Base-by-base conservation (phyloP, 2,329 filamentous ascomycete genomes). In the Venturiaceae sp. region DNA sequence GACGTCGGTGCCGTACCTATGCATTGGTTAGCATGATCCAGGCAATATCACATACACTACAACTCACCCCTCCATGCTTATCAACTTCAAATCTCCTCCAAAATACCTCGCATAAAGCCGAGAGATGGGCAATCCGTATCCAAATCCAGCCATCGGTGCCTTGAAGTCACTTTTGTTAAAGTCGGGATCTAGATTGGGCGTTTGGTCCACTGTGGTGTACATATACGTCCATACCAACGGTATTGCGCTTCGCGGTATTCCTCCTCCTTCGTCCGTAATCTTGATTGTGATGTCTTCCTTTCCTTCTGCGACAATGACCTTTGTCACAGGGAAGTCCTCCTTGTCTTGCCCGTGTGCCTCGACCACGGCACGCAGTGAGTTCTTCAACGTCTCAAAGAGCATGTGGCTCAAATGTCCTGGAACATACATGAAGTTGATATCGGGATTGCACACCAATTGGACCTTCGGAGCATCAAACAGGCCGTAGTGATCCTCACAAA, bases 141-240 rank as follows among this genome's bases (percentile, higher is more conserved):
- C 94, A 69, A 97, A 99, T 2, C 94, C 94, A 62, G 94, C 94
- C 94, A 99, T 97, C 1, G 94, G 94, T 13, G 94, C 94, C 74
- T 99, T 97, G 80, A 99, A 99, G 72, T 99, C 94, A 75, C 87
- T 96, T 77, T 97, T 95, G 74, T 99, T 92, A 72, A 97, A 99
- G 71, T 97, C 92, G 0, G 94, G 94, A 69, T 99, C 94, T 62
- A 99, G 77, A 69, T 86, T 95, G 14, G 94, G 94, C 23, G 94
- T 97, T 66, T 92, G 85, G 72, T 97, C 94, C 63, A 99, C 94
- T 2, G 94, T 99, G 36, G 94, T 99, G 73, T 99, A 99, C 94
- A 97, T 99, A 73, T 99, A 99, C 13, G 94, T 99, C 94, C 94
- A 99, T n/a, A 97, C 94, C 14, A 99, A 81, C 5, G 94, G 94